phyloP scores from a whole-genome alignment of 2,329 filamentous ascomycete genomes.

The Ceratocystis cacaofunesta region DNA sequence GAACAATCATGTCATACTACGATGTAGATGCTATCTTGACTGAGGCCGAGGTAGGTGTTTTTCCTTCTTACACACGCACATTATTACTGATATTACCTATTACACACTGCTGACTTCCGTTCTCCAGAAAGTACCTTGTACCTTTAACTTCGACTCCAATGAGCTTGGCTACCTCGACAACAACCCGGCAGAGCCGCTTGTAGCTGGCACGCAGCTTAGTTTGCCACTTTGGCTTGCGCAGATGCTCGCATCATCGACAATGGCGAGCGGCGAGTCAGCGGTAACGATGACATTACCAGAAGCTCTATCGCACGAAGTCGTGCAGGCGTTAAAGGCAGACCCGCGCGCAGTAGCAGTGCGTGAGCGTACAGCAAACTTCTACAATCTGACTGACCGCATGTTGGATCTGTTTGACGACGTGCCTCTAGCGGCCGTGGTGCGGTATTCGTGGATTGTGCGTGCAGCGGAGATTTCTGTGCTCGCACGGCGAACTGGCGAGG shows the following conservation, averaged over 20 bases:
- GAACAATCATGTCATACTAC: constrained; percentile 56
- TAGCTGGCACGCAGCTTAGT: constrained; percentile 62
- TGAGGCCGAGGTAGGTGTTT: constrained; percentile 51
- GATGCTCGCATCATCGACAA: constrained; percentile 64
- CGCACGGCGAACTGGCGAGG: constrained; percentile 60
- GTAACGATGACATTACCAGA: constrained; percentile 69
- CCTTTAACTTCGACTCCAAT: constrained; percentile 79
- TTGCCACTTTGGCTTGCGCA: constrained; percentile 90
- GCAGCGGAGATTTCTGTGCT: constrained; percentile 76
- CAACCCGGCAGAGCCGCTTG: constrained; percentile 55
- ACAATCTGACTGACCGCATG: constrained; percentile 69
- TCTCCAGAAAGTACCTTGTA: constrained; percentile 78
- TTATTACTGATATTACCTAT: constrained; percentile 3
- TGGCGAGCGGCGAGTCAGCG: constrained; percentile 33
- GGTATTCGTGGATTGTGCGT: constrained; percentile 65
- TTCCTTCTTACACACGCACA: neutral
- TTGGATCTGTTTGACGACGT: constrained; percentile 78
- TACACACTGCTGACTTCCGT: neutral
- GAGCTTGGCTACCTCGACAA: constrained; percentile 82
- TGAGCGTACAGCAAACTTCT: constrained; percentile 74
- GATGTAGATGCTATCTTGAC: constrained; percentile 73
- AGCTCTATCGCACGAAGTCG: constrained; percentile 61
- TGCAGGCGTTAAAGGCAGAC: constrained; percentile 84
- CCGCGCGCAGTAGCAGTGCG: constrained; percentile 72
- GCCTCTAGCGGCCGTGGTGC: constrained; percentile 59